Evolutionary conservation across 2,329 filamentous ascomycete genomes (phyloP).

Genomic region (Monosporascus sp.): DNA sequence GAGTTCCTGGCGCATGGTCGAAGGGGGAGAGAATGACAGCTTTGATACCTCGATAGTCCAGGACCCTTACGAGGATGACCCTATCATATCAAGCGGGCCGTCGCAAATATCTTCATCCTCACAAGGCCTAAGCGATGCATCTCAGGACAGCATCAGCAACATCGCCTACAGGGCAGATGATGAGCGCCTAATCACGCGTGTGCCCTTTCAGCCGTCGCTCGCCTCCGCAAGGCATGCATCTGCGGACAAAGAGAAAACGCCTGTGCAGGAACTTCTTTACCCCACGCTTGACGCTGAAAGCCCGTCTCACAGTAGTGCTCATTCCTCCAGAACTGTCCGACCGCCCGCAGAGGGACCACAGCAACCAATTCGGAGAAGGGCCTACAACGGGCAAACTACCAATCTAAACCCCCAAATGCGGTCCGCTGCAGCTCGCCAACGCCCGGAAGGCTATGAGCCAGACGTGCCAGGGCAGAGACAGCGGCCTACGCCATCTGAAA

Average conservation of each 20-base stretch:
- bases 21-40: conserved; percentile 54
- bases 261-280: conserved; percentile 50
- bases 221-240: conserved; percentile 21
- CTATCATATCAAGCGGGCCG: conserved; percentile 37
- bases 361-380: conserved; percentile 22
- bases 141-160: conserved; percentile 52
- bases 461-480: conserved; percentile 8
- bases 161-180: conserved; percentile 50
- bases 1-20: conserved; percentile 56
- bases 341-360: conserved; percentile 22
- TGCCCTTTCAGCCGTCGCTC: conserved; percentile 51
- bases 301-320: conserved; percentile 29
- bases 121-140: conserved; percentile 37
- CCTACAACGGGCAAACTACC: conserved; percentile 13
- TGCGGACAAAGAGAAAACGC: conserved; percentile 30
- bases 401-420: conserved; percentile 15
- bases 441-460: conserved; percentile 2
- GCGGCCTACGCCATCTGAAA: conserved; percentile 20
- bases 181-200: conserved; percentile 48
- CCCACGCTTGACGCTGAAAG: conserved; percentile 40
- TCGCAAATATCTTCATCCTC: conserved; percentile 43
- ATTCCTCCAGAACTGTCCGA: conserved; percentile 29
- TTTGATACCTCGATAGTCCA: conserved; percentile 52
- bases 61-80: conserved; percentile 36
- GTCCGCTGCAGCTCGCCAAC: conserved; percentile 2